Percentiles rank a stretch among this genome's conserved stretches.
These are phyloP conservation scores for Balansia obtecta DNA, from an alignment of 2,329 filamentous ascomycete species.

Conservation along the genomic window DNA sequence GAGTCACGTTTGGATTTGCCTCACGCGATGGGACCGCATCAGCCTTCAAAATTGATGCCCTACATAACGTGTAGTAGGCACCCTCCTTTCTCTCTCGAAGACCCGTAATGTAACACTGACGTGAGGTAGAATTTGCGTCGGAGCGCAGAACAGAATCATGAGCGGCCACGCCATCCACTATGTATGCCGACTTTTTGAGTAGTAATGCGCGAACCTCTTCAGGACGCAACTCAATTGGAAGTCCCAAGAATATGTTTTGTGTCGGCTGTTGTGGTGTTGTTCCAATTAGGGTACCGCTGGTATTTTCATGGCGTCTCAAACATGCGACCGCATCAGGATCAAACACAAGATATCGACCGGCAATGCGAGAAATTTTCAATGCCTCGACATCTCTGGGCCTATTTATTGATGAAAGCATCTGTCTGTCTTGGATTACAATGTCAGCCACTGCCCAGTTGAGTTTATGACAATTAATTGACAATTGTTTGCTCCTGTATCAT, in stretches of 20 bases:
- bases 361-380: slow-evolving; percentile 70
- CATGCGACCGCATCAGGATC: slow-evolving; percentile 68
- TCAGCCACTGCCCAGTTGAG: background rate
- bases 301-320: slow-evolving; percentile 67
- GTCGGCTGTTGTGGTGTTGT: slow-evolving; percentile 85
- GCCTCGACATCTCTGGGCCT: slow-evolving; percentile 18
- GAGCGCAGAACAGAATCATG: slow-evolving; percentile 54
- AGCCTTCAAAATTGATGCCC: slow-evolving; percentile 25
- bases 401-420: background rate
- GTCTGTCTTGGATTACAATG: background rate
- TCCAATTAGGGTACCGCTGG: slow-evolving; percentile 76
- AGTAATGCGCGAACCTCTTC: slow-evolving; percentile 80
- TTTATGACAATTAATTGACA: background rate
- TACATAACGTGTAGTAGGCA: slow-evolving; percentile 27
- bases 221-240: slow-evolving; percentile 80
- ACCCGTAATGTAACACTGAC: slow-evolving; percentile 51
- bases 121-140: slow-evolving; percentile 38
- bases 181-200: slow-evolving; percentile 60
- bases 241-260: slow-evolving; percentile 84
- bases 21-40: slow-evolving; percentile 14
- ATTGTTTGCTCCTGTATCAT: slow-evolving; percentile 15
- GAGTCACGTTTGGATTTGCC: background rate
- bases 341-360: slow-evolving; percentile 78
- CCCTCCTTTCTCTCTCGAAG: slow-evolving; percentile 31
- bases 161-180: slow-evolving; percentile 65